Evolutionary conservation across 495 filamentous ascomycete species (phyloP).

Genomic region (Trypethelium eluteriae): DNA sequence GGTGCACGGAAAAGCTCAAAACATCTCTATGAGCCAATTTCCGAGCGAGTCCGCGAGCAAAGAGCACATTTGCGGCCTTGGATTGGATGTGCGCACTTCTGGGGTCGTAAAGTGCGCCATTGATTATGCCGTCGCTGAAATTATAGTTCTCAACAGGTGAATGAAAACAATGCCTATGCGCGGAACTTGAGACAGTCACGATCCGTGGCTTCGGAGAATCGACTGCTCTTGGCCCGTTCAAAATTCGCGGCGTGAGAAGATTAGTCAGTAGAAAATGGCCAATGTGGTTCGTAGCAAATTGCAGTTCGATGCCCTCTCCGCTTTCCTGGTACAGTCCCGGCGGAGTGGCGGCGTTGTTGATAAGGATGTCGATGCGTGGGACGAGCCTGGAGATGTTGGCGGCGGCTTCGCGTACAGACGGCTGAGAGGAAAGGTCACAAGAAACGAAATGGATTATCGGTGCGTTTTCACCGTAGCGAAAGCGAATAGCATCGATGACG

Average conservation of each 20-base stretch:
- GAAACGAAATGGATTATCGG: constrained; percentile 34
- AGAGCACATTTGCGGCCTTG: constrained; percentile 35
- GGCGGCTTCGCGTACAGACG: constrained; percentile 41
- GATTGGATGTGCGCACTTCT: constrained; percentile 29
- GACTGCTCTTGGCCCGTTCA: constrained; percentile 18
- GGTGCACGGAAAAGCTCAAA: constrained; percentile 34
- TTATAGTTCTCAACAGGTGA: constrained; percentile 39
- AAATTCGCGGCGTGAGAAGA: constrained; percentile 39
- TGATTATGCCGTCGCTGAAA: constrained; percentile 26
- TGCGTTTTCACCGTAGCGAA: not conserved
- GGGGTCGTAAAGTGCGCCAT: constrained; percentile 14
- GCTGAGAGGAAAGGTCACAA: constrained; percentile 44
- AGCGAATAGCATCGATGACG: constrained; percentile 9
- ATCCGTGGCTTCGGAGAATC: constrained; percentile 36
- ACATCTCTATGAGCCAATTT: constrained; percentile 30
- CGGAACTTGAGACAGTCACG: constrained; percentile 40
- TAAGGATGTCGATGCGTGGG: constrained; percentile 37
- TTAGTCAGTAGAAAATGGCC: constrained; percentile 32
- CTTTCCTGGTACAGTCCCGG: constrained; percentile 29
- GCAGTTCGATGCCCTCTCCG: constrained; percentile 36
- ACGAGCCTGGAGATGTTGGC: constrained; percentile 36
- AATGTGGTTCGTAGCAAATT: constrained; percentile 30
- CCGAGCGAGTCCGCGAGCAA: constrained; percentile 24
- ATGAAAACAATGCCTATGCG: constrained; percentile 21
- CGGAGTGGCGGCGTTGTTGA: constrained; percentile 44